Percentiles rank a stretch among this genome's conserved stretches.
Conservation (phyloP, 108 stramenopile species). For the Cyclotella distinguenda region DNA sequence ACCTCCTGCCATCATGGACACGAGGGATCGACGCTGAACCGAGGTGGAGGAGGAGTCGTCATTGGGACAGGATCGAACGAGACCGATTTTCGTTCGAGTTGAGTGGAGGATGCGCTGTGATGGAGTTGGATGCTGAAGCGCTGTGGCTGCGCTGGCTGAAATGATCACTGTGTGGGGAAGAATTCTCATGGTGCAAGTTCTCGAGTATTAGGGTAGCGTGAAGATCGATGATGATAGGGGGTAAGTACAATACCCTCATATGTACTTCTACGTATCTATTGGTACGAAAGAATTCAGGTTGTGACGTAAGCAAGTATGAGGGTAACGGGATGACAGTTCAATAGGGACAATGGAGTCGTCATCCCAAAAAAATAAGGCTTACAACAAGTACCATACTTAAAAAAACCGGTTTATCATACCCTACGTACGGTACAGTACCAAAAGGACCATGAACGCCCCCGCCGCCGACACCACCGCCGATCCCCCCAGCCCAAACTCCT, state of each 20-base stretch:
- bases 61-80: not conserved
- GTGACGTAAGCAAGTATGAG: no score
- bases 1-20: conserved; percentile 7
- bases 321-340: no score
- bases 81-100: not conserved
- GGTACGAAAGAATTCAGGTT: no score
- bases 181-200: not conserved
- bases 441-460: conserved; percentile 3
- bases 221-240: no score
- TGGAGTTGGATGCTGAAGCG: not conserved
- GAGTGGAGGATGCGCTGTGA: conserved; percentile 6
- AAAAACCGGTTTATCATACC: no score
- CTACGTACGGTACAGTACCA: no score
- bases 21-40: not conserved
- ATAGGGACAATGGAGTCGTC: no score
- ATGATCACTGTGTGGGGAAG: not conserved
- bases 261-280: no score
- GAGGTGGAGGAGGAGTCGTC: not conserved
- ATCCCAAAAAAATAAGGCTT: no score
- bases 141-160: not conserved
- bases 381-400: no score
- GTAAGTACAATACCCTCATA: no score
- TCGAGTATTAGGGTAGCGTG: not conserved
- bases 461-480: not conserved
- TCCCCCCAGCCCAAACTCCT: not conserved